Conservation (phyloP, 805 yeast genomes). For the Sugiyamaella qingdaonensis region DNA sequence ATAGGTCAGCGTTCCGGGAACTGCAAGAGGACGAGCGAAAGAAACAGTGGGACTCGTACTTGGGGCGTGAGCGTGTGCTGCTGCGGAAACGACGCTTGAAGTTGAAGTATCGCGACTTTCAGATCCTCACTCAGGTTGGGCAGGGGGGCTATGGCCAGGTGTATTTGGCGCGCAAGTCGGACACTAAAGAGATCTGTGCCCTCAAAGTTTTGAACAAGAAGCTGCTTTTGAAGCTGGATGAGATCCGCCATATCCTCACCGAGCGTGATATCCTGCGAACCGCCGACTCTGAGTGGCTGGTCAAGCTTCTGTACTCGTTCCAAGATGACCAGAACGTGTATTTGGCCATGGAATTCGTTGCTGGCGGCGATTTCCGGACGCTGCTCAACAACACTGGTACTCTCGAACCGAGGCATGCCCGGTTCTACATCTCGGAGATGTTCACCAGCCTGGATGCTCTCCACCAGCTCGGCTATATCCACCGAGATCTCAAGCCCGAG, state of each 20-base stretch:
- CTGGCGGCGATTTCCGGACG: slow-evolving; percentile 98
- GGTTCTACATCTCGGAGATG: slow-evolving; percentile 95
- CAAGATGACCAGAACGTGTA: slow-evolving; percentile 88
- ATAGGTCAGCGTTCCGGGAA: slow-evolving; percentile 44
- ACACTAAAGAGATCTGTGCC: slow-evolving; percentile 93
- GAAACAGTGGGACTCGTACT: slow-evolving; percentile 70
- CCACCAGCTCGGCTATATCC: slow-evolving; percentile 93
- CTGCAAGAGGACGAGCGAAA: slow-evolving; percentile 40
- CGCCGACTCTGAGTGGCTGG: slow-evolving; percentile 93
- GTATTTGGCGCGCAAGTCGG: slow-evolving; percentile 89
- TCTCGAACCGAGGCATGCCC: slow-evolving; percentile 88
- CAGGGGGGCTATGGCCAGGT: slow-evolving; percentile 99
- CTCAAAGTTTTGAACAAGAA: slow-evolving; percentile 86
- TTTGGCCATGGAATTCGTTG: slow-evolving; percentile 98
- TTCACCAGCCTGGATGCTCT: slow-evolving; percentile 89
- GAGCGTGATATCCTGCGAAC: slow-evolving; percentile 97
- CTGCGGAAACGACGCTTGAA: slow-evolving; percentile 85
- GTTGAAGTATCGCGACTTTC: slow-evolving; percentile 92
- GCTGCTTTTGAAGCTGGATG: slow-evolving; percentile 81
- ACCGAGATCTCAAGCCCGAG: slow-evolving; percentile 94
- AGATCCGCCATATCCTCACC: slow-evolving; percentile 90
- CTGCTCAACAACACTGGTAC: slow-evolving; percentile 89
- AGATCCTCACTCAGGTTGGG: slow-evolving; percentile 96
- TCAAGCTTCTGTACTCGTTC: slow-evolving; percentile 87
- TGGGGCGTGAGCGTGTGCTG: slow-evolving; percentile 77